A percentile compares a stretch with the other conserved stretches of the same genome.
These are phyloP conservation scores for Iris macrosiphon DNA, from an alignment of 106 monocot species.

Conservation along the genomic window DNA sequence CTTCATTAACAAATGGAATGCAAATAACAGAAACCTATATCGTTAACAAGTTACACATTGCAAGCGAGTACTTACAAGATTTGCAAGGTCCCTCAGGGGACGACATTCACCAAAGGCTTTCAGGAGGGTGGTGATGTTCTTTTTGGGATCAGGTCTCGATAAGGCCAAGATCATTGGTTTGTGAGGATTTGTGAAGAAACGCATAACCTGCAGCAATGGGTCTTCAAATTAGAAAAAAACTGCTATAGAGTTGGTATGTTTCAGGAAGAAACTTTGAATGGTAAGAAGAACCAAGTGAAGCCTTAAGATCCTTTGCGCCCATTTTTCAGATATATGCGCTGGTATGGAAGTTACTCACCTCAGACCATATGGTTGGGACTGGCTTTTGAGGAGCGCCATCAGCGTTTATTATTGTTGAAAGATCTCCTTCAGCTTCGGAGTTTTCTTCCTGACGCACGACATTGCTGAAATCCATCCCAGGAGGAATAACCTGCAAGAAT, in stretches of 20 bases:
- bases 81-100: slow-evolving; percentile 80
- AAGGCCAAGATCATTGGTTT: slow-evolving; percentile 95
- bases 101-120: slow-evolving; percentile 97
- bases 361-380: slow-evolving; percentile 70
- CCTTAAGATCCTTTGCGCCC: no score
- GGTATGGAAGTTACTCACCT: slow-evolving; percentile 27
- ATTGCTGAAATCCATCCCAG: slow-evolving; percentile 98
- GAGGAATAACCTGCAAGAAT: slow-evolving; percentile 74
- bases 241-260: background rate
- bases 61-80: slow-evolving; percentile 57
- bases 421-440: slow-evolving; percentile 46
- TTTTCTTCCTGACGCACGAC: slow-evolving; percentile 69
- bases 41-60: background rate
- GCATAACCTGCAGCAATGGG: slow-evolving; percentile 39
- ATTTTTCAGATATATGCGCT: background rate
- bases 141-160: slow-evolving; percentile 90
- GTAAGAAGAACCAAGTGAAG: no score
- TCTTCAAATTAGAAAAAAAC: background rate
- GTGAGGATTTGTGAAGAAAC: slow-evolving; percentile 94
- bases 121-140: slow-evolving; percentile 93
- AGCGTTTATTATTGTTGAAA: slow-evolving; percentile 24
- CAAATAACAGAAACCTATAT: background rate
- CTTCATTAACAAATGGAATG: background rate
- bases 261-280: background rate
- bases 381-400: slow-evolving; percentile 60